These are phyloP conservation scores for Fusarium anguioides DNA, from an alignment of 2,329 filamentous ascomycete genomes.

Conservation along the genomic window DNA sequence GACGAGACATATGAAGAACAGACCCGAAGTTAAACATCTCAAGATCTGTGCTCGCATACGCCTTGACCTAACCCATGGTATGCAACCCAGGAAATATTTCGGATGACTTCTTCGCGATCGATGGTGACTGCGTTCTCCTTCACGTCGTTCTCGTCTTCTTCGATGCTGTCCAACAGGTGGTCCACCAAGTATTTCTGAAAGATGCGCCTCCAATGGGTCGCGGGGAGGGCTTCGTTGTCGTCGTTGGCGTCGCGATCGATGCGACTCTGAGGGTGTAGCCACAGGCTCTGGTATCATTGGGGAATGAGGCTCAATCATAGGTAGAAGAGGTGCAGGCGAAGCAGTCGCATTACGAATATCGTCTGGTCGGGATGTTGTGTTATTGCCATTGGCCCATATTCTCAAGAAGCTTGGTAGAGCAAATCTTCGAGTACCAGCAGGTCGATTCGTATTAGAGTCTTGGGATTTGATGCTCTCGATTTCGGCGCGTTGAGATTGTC, in stretches of 20 bases:
- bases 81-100: constrained; percentile 64
- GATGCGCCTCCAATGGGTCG: constrained; percentile 31
- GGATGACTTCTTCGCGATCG: constrained; percentile 31
- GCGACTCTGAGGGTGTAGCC: constrained; percentile 19
- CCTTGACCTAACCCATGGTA: constrained; percentile 66
- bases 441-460: constrained; percentile 52
- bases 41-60: constrained; percentile 66
- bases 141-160: constrained; percentile 9
- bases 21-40: constrained; percentile 72
- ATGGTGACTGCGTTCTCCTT: constrained; percentile 14
- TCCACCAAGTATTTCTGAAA: constrained; percentile 32
- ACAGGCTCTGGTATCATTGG: constrained; percentile 24
- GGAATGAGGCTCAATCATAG: constrained; percentile 11
- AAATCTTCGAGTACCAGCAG: constrained; percentile 17
- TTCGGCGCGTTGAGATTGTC: constrained; percentile 39
- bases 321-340: constrained; percentile 32
- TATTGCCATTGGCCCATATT: constrained; percentile 20
- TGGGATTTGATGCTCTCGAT: constrained; percentile 62
- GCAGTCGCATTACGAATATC: constrained; percentile 23
- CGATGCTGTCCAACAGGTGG: not conserved
- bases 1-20: constrained; percentile 68
- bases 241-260: constrained; percentile 11
- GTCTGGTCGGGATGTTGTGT: constrained; percentile 6
- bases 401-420: constrained; percentile 25
- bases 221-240: constrained; percentile 3